phyloP scores from a whole-genome alignment of 2,329 filamentous ascomycete species.

The Diplodia sapinea region DNA sequence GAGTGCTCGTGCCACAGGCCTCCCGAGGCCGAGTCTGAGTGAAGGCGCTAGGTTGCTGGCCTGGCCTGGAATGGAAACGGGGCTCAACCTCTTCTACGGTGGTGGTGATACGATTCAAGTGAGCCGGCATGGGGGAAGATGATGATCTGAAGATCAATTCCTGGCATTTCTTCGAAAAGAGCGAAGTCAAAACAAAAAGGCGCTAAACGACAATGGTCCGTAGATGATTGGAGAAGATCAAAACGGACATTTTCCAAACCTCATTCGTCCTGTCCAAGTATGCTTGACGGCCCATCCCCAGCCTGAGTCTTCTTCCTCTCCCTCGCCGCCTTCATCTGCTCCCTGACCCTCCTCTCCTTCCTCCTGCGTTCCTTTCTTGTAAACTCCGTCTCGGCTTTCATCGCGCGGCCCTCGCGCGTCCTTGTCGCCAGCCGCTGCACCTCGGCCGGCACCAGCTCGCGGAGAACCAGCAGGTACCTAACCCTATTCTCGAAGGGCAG shows the following conservation, averaged over 20 bases:
- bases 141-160: background rate
- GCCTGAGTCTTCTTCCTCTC: conserved; percentile 3
- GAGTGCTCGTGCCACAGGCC: background rate
- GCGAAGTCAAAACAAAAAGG: too few species aligned
- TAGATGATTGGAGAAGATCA: background rate
- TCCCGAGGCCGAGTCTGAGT: background rate
- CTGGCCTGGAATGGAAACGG: background rate
- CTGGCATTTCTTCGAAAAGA: background rate
- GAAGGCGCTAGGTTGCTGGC: background rate
- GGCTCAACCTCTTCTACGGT: background rate
- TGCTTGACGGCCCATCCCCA: too few species aligned
- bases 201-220: background rate
- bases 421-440: conserved; percentile 35
- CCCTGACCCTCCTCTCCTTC: background rate
- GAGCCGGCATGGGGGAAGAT: too few species aligned
- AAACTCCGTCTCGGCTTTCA: conserved; percentile 14
- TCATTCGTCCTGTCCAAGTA: too few species aligned
- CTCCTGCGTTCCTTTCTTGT: conserved; percentile 6
- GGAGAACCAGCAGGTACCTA: conserved; percentile 34
- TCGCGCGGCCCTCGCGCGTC: conserved; percentile 35
- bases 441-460: conserved; percentile 34
- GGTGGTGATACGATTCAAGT: background rate
- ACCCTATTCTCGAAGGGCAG: conserved; percentile 36
- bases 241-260: background rate
- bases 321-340: conserved; percentile 12